These are phyloP conservation scores for Sedum album DNA, from an alignment of 164 flowering plant species.

Conservation along the genomic window DNA sequence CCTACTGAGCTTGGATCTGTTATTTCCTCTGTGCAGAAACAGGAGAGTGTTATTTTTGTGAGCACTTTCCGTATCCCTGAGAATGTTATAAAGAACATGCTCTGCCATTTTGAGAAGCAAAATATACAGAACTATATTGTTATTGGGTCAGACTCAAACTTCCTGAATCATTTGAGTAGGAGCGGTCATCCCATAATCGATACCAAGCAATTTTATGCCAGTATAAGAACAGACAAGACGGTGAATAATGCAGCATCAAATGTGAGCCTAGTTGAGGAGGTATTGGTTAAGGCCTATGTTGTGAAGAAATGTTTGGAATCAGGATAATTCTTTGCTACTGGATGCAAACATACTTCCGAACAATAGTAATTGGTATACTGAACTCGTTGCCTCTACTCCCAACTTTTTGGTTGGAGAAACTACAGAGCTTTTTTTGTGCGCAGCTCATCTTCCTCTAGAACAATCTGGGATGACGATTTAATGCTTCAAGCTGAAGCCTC, in stretches of 20 bases:
- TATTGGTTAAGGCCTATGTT: conserved; percentile 37
- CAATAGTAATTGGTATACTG: conserved; percentile 19
- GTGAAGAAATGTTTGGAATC: conserved; percentile 40
- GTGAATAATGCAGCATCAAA: conserved; percentile 19
- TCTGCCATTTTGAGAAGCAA: conserved; percentile 80
- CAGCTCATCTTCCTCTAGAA: conserved; percentile 34
- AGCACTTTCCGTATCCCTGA: conserved; percentile 36
- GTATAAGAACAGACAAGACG: conserved; percentile 16
- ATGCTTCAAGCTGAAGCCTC: conserved; percentile 22
- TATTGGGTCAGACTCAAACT: conserved; percentile 40
- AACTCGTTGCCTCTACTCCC: conserved; percentile 14
- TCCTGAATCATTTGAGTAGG: conserved; percentile 61
- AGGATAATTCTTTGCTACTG: conserved; percentile 36
- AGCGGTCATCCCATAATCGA: conserved; percentile 78
- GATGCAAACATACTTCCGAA: conserved; percentile 42
- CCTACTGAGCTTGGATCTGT: conserved; percentile 44
- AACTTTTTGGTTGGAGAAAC: conserved; percentile 36
- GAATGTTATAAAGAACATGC: conserved; percentile 36
- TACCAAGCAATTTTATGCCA: conserved; percentile 30
- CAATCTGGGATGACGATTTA: conserved; percentile 41
- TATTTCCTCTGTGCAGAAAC: conserved; percentile 48
- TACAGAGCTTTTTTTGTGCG: conserved; percentile 32
- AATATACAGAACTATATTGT: conserved; percentile 52
- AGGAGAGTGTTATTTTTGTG: conserved; percentile 44
- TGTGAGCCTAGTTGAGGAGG: conserved; percentile 25